Percentiles rank a stretch among this genome's conserved stretches.
phyloP scores from a whole-genome alignment of 192 early-diverging fungal species.

The Backusella mclennaniae region DNA sequence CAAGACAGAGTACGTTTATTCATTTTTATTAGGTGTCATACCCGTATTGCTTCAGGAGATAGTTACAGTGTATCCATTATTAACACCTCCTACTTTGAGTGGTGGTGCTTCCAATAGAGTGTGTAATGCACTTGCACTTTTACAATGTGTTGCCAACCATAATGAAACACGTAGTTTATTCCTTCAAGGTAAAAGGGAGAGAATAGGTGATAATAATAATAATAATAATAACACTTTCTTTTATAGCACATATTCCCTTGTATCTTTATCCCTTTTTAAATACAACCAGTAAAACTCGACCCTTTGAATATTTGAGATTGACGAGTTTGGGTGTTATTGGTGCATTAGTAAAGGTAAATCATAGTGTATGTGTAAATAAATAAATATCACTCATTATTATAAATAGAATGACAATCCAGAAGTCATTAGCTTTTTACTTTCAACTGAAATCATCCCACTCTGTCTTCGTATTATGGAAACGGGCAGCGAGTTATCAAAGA shows the following conservation, averaged over 20 bases:
- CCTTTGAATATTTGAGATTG: slow-evolving; percentile 94
- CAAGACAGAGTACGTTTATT: neutral
- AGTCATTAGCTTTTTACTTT: slow-evolving; percentile 92
- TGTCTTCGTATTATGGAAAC: slow-evolving; percentile 99
- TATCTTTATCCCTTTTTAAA: slow-evolving; percentile 98
- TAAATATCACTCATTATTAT: neutral
- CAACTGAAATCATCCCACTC: slow-evolving; percentile 96
- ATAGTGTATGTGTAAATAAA: neutral
- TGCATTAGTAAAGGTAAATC: slow-evolving; percentile 87
- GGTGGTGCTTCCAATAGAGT: slow-evolving; percentile 91
- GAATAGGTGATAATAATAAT: neutral
- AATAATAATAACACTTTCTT: neutral
- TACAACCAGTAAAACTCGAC: slow-evolving; percentile 91
- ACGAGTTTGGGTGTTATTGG: slow-evolving; percentile 96
- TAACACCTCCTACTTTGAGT: slow-evolving; percentile 84
- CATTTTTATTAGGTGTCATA: slow-evolving; percentile 71
- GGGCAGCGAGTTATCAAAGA: slow-evolving; percentile 94
- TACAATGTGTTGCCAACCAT: slow-evolving; percentile 96
- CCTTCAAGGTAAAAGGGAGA: slow-evolving; percentile 59
- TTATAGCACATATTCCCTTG: slow-evolving; percentile 88
- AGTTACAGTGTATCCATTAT: slow-evolving; percentile 89
- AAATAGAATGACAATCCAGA: slow-evolving; percentile 87
- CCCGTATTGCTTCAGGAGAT: slow-evolving; percentile 95
- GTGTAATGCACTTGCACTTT: slow-evolving; percentile 91
- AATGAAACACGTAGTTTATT: slow-evolving; percentile 85